These are phyloP conservation scores for Euphorbia schlechtendalii DNA, from an alignment of 441 rosid genomes.

Conservation along the genomic window DNA sequence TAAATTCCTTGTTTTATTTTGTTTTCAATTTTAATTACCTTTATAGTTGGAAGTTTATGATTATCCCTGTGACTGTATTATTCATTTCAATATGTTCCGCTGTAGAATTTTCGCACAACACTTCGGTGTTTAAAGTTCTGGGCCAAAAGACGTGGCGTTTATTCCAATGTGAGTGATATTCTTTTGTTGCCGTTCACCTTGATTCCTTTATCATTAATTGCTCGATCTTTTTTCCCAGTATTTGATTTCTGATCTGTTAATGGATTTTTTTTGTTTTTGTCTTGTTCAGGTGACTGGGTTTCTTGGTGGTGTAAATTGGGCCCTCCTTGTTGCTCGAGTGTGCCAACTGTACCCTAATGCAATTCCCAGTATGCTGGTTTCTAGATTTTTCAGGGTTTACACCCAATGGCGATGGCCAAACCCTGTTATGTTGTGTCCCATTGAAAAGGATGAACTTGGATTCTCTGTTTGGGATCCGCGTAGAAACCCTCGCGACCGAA, in stretches of 20 bases:
- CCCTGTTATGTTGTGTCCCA: constrained; percentile 67
- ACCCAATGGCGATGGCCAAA: constrained; percentile 77
- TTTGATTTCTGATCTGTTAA: neutral
- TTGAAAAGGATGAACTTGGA: constrained; percentile 57
- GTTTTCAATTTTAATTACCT: neutral
- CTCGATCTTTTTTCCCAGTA: neutral
- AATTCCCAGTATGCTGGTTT: constrained; percentile 58
- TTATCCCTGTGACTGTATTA: neutral
- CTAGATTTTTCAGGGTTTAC: constrained; percentile 63
- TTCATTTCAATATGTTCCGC: neutral
- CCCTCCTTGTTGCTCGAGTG: constrained; percentile 62
- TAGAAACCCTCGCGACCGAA: constrained; percentile 50
- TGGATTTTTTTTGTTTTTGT: neutral
- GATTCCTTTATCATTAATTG: neutral
- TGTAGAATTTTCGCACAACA: constrained; percentile 51
- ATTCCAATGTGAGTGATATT: constrained; percentile 52
- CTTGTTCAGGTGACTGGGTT: constrained; percentile 60
- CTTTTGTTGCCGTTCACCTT: neutral
- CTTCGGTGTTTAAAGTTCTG: constrained; percentile 61
- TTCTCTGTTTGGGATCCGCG: constrained; percentile 75
- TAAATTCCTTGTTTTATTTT: no score
- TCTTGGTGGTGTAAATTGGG: constrained; percentile 82
- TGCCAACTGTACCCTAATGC: constrained; percentile 75
- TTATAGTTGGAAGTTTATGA: constrained; percentile 4
- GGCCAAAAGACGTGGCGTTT: constrained; percentile 69